Conservation (phyloP, 1,284 basidiomycete species). For the Chalciporus piperatoides region DNA sequence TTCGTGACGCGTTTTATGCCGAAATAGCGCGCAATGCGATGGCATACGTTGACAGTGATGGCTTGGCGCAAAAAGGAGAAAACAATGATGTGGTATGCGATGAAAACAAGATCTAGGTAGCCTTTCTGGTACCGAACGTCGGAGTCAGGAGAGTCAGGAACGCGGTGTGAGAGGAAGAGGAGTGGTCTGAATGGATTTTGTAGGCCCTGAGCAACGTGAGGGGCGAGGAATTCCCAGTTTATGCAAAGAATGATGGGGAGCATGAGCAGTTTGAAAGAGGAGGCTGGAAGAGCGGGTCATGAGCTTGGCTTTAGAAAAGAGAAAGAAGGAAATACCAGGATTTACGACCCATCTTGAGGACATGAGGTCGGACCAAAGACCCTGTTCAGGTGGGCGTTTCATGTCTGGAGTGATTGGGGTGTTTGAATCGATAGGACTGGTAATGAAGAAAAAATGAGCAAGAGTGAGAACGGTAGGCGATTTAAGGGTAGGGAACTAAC, state of each 20-base stretch:
- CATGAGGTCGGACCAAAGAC: conserved; percentile 37
- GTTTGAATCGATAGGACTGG: conserved; percentile 41
- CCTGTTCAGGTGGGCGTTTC: not conserved
- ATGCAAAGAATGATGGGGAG: conserved; percentile 69
- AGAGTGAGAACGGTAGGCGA: no score
- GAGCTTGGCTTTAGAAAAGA: not conserved
- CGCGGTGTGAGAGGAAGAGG: conserved; percentile 72
- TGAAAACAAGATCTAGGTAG: conserved; percentile 77
- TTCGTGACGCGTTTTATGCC: conserved; percentile 70
- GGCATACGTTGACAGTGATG: conserved; percentile 66
- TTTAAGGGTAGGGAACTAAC: no score
- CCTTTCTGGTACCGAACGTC: conserved; percentile 75
- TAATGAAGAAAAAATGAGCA: not conserved
- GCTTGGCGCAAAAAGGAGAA: conserved; percentile 90
- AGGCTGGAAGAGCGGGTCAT: conserved; percentile 38
- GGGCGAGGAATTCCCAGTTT: conserved; percentile 64
- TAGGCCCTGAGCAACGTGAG: conserved; percentile 45
- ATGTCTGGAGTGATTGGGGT: conserved; percentile 19
- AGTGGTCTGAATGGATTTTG: conserved; percentile 76
- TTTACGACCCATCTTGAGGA: conserved; percentile 71
- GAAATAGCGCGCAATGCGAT: conserved; percentile 67
- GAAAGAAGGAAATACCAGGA: conserved; percentile 50
- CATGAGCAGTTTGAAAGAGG: conserved; percentile 70
- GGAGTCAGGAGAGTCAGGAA: conserved; percentile 50
- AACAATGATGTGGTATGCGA: conserved; percentile 86